Percentiles rank a stretch among this genome's conserved stretches.
phyloP scores from a whole-genome alignment of 208 protist species.

The Acanthamoeba castellanii region DNA sequence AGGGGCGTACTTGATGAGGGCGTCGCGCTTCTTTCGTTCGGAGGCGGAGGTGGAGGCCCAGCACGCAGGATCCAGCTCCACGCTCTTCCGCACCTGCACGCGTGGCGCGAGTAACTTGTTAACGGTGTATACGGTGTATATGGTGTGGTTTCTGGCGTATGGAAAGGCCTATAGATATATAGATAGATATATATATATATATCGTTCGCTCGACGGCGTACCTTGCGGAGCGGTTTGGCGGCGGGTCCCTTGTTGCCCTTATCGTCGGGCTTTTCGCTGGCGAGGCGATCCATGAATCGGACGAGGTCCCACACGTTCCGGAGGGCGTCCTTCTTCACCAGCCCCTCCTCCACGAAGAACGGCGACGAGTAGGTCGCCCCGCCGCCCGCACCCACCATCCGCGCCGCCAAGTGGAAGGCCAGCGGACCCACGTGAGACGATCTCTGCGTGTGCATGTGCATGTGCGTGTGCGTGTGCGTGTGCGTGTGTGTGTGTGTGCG shows the following conservation, averaged over 20 bases:
- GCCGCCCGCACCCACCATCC: not conserved
- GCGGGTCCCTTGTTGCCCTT: constrained; percentile 29
- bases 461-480: too few relatives aligned
- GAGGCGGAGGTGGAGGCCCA: constrained; percentile 1
- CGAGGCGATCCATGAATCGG: not conserved
- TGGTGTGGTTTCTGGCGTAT: too few relatives aligned
- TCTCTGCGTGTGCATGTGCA: too few relatives aligned
- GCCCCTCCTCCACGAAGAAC: constrained; percentile 22
- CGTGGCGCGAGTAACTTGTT: not conserved
- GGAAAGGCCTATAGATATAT: too few relatives aligned
- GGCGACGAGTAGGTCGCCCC: constrained; percentile 21
- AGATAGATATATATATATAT: too few relatives aligned
- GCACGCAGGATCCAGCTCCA: constrained; percentile 1
- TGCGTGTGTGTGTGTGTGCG: too few relatives aligned
- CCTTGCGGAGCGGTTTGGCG: not conserved
- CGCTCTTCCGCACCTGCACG: not conserved
- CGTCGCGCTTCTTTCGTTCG: constrained; percentile 5
- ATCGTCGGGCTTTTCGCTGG: not conserved
- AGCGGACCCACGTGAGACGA: constrained; percentile 19
- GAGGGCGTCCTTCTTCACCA: constrained; percentile 34
- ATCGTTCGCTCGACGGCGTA: too few relatives aligned
- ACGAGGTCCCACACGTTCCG: constrained; percentile 33
- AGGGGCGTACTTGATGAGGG: constrained; percentile 11
- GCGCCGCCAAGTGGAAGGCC: constrained; percentile 11
- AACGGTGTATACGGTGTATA: too few relatives aligned